Evolutionary conservation across 2,329 filamentous ascomycete genomes (phyloP), one percentile per base, ranked within the genome.

Genomic region (Zymoseptoria ardabiliae): DNA sequence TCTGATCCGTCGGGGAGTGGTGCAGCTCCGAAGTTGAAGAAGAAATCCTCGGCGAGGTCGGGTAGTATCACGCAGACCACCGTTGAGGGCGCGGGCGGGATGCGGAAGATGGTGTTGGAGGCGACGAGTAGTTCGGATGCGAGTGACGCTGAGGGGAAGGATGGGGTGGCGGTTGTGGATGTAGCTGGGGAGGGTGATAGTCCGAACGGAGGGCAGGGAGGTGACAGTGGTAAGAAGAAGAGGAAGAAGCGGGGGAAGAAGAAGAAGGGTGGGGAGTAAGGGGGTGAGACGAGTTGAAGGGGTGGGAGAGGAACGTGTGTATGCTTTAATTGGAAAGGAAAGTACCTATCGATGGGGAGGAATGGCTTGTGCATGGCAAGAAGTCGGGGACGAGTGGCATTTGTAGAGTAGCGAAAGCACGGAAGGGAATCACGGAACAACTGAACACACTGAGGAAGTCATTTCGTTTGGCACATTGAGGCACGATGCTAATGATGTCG

Each of bases 61-160:
- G 89, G 89, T 25, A 90, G 86, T 70, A 90, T 92, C 66, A 91
- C 88, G 0, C 88, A 92, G 73, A 89, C 88, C 61, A 78, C 89
- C n/a, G 77, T 91, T 58, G 87, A 92, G 68, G 79, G 86, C 2
- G 51, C 17, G 7, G 85, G 86, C 58, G 89, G 89, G 2, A 81
- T 91, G 56, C 84, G 85, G 63, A 93, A 93, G 74, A 83, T 91
- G 51, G 83, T 93, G 0, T 78, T 93, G 23, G 86, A 90, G 69
- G 85, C 85, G 2, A 87, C 81, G 23, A 79, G 80, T 50, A 77
- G 76, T 3, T 75, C 77, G 11, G 67, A 68, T 19, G 69, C 69
- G 49, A 65, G 64, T 8, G 59, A 50, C 23, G 54, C 25, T 35
- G 54, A 48, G 54, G 54, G 45, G 6, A 58, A 22, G n/a, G 30